Conservation (phyloP, 148 eudicot species). For the Oxyria digyna region DNA sequence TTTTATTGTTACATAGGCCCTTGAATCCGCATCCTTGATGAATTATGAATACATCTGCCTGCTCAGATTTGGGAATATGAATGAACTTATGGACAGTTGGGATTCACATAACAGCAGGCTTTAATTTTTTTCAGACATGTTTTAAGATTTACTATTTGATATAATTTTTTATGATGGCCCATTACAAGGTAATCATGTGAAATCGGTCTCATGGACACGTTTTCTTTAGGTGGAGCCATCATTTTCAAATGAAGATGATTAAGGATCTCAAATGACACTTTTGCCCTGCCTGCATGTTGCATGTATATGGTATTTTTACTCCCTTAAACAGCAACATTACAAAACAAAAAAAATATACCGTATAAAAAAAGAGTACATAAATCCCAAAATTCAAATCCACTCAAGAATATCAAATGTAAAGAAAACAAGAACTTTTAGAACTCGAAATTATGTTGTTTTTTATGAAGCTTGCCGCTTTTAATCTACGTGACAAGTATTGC, state of each 20-base stretch:
- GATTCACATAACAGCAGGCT: background rate
- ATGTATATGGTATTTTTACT: background rate
- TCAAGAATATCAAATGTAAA: background rate
- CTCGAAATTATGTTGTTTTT: background rate
- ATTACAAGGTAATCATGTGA: background rate
- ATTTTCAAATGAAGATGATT: background rate
- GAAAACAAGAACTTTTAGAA: too few relatives aligned
- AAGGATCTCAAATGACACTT: conserved; percentile 1
- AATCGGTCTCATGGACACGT: too few relatives aligned
- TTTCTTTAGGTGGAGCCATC: too few relatives aligned
- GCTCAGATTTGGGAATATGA: background rate
- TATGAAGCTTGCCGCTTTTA: too few relatives aligned
- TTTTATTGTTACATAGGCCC: background rate
- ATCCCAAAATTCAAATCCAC: background rate
- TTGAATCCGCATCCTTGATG: background rate
- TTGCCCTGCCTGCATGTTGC: background rate
- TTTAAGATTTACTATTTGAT: background rate
- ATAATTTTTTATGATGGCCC: background rate
- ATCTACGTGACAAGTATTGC: too few relatives aligned
- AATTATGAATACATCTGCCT: background rate
- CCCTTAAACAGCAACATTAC: too few relatives aligned
- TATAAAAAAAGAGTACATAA: background rate
- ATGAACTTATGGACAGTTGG: background rate
- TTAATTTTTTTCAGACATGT: background rate
- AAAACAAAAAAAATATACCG: background rate